Percentiles rank a stretch among this genome's conserved stretches.
Evolutionary conservation across 2,329 filamentous ascomycete genomes (phyloP).

Genomic region (Pseudogymnoascus sp.): DNA sequence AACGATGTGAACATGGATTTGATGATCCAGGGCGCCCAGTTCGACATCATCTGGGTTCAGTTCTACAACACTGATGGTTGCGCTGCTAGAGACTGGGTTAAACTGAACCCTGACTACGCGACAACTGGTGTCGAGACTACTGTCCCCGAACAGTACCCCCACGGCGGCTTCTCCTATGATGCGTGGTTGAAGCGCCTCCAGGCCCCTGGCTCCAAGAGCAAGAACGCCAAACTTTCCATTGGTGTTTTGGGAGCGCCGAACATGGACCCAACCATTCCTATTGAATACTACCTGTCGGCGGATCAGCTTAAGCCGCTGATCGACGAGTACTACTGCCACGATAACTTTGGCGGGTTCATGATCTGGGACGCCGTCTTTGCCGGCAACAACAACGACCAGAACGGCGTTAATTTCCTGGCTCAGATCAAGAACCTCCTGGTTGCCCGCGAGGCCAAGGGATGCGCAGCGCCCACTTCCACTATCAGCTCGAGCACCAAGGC

Average conservation of each 20-base stretch:
- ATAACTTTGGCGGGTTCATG: constrained; percentile 30
- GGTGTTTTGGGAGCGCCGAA: constrained; percentile 16
- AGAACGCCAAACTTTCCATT: constrained; percentile 25
- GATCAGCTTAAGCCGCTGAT: constrained; percentile 22
- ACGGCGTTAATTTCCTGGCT: not conserved
- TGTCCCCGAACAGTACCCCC: not conserved
- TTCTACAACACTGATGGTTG: constrained; percentile 28
- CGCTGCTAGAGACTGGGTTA: constrained; percentile 22
- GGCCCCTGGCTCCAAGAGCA: constrained; percentile 17
- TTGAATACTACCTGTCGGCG: constrained; percentile 20
- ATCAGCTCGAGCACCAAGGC: not conserved
- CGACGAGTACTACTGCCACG: constrained; percentile 15
- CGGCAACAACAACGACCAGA: constrained; percentile 15
- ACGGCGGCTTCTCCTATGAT: constrained; percentile 22
- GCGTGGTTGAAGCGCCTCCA: constrained; percentile 20
- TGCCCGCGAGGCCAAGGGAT: not conserved
- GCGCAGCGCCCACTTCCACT: not conserved
- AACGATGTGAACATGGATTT: constrained; percentile 26
- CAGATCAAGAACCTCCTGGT: constrained; percentile 10
- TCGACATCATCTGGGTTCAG: constrained; percentile 29
- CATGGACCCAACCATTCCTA: not conserved
- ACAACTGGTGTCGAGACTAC: not conserved
- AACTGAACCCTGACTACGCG: constrained; percentile 11
- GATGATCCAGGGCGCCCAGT: constrained; percentile 22
- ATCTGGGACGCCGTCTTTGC: constrained; percentile 27